These are phyloP conservation scores for Ceratocystis cubensis DNA, from an alignment of 2,329 filamentous ascomycete species.

Conservation along the genomic window DNA sequence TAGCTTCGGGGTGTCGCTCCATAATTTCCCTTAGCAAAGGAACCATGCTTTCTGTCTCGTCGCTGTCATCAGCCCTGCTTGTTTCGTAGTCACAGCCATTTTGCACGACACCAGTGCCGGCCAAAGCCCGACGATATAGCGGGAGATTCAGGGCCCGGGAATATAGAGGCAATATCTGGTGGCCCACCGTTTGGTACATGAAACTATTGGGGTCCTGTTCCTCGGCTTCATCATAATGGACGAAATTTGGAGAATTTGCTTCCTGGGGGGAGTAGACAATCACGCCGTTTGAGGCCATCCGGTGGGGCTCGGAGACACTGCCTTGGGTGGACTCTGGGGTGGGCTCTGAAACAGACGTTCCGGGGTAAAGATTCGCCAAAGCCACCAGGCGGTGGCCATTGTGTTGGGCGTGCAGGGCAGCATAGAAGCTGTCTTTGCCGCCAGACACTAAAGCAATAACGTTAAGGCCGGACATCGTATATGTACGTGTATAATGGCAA, in stretches of 20 bases:
- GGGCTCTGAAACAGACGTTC: slow-evolving; percentile 12
- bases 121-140: slow-evolving; percentile 68
- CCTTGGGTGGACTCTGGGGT: background rate
- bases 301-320: slow-evolving; percentile 6
- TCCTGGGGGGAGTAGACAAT: slow-evolving; percentile 21
- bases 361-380: slow-evolving; percentile 74
- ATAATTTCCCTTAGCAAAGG: slow-evolving; percentile 59
- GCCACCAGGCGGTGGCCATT: slow-evolving; percentile 80
- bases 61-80: slow-evolving; percentile 31
- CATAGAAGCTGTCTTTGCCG: slow-evolving; percentile 94
- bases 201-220: slow-evolving; percentile 71
- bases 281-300: slow-evolving; percentile 22
- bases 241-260: slow-evolving; percentile 14
- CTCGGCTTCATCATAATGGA: slow-evolving; percentile 18
- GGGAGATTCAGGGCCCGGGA: slow-evolving; percentile 65
- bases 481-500: background rate
- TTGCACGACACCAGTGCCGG: slow-evolving; percentile 52
- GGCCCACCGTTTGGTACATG: slow-evolving; percentile 98
- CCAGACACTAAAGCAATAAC: slow-evolving; percentile 91
- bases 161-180: slow-evolving; percentile 76
- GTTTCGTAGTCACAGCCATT: slow-evolving; percentile 56
- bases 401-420: slow-evolving; percentile 73
- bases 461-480: slow-evolving; percentile 36
- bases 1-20: slow-evolving; percentile 59
- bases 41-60: slow-evolving; percentile 83